A percentile compares a stretch with the other conserved stretches of the same genome.
Evolutionary conservation across 1,284 basidiomycete genomes (phyloP).

Genomic region (Ustanciosporium gigantosporum): DNA sequence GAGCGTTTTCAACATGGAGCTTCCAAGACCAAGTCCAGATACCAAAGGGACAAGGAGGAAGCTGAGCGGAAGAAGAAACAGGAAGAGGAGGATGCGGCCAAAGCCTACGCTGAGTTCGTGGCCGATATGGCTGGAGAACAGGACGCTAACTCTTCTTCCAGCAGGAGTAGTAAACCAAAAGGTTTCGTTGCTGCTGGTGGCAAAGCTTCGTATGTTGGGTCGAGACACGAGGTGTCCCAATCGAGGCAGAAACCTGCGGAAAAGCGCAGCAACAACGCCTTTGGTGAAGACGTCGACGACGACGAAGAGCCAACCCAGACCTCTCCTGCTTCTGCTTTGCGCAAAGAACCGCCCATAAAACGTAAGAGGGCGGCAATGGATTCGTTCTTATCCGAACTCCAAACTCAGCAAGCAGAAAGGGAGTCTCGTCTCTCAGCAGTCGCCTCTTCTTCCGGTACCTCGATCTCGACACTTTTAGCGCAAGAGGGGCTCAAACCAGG

Average conservation of each 20-base stretch:
- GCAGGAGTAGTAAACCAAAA: neutral
- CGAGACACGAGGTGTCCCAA: neutral
- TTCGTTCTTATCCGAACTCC: slow-evolving; percentile 42
- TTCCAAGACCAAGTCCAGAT: slow-evolving; percentile 33
- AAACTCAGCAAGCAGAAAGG: slow-evolving; percentile 77
- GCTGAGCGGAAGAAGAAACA: slow-evolving; percentile 42
- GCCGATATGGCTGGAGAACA: slow-evolving; percentile 37
- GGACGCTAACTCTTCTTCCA: neutral
- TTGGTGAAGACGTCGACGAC: slow-evolving; percentile 26
- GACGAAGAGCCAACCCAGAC: neutral
- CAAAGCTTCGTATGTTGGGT: slow-evolving; percentile 20
- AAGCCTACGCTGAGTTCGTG: slow-evolving; percentile 49
- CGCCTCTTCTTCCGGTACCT: slow-evolving; percentile 15
- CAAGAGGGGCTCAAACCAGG: slow-evolving; percentile 80
- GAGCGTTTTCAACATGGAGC: slow-evolving; percentile 36
- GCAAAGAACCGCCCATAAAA: slow-evolving; percentile 16
- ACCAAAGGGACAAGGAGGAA: slow-evolving; percentile 47
- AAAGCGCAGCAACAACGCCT: too few species aligned
- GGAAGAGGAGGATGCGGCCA: slow-evolving; percentile 39
- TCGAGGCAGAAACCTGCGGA: neutral
- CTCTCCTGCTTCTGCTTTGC: too few species aligned
- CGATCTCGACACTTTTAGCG: slow-evolving; percentile 57
- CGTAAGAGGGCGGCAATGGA: slow-evolving; percentile 39
- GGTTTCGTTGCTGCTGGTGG: slow-evolving; percentile 45
- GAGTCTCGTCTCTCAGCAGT: slow-evolving; percentile 71